Evolutionary conservation across 176 grass and related monocot species (phyloP).

Genomic region (Melocanna baccifera): DNA sequence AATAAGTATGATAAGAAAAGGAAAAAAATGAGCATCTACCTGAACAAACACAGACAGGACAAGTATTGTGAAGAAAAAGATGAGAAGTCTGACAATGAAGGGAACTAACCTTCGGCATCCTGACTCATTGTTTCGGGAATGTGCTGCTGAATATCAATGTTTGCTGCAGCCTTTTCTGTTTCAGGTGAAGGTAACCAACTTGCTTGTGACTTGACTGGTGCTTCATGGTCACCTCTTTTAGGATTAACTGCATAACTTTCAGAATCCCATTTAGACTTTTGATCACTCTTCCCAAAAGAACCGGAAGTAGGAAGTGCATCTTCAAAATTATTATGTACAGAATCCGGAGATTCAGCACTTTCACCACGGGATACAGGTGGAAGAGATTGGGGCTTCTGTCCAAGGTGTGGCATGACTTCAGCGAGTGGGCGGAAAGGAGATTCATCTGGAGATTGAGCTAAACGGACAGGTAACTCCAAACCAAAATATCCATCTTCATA

Average conservation of each 20-base stretch:
- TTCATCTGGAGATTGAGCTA: slow-evolving; percentile 68
- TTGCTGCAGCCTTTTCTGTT: slow-evolving; percentile 13
- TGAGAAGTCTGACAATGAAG: background rate
- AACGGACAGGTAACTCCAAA: slow-evolving; percentile 75
- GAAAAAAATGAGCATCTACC: slow-evolving; percentile 13
- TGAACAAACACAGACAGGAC: background rate
- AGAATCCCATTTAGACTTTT: slow-evolving; percentile 35
- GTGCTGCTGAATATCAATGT: slow-evolving; percentile 24
- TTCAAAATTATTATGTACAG: slow-evolving; percentile 50
- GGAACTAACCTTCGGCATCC: slow-evolving; percentile 62
- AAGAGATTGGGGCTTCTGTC: slow-evolving; percentile 37
- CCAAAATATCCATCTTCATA: slow-evolving; percentile 94
- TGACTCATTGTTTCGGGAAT: slow-evolving; percentile 44
- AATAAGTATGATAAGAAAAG: slow-evolving; percentile 14
- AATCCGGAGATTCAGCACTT: slow-evolving; percentile 46
- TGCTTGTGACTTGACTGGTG: background rate
- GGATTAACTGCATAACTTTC: slow-evolving; percentile 28
- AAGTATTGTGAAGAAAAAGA: background rate
- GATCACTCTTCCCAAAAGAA: slow-evolving; percentile 44
- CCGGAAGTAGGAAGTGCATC: slow-evolving; percentile 24
- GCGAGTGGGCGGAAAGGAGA: slow-evolving; percentile 63
- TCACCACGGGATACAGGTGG: background rate
- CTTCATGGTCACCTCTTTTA: slow-evolving; percentile 41
- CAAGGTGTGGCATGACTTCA: slow-evolving; percentile 87
- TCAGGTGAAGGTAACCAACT: slow-evolving; percentile 27